Evolutionary conservation across 768 basidiomycete genomes (phyloP), one percentile per base, ranked within the genome.

Genomic region (Tricholoma sp.): DNA sequence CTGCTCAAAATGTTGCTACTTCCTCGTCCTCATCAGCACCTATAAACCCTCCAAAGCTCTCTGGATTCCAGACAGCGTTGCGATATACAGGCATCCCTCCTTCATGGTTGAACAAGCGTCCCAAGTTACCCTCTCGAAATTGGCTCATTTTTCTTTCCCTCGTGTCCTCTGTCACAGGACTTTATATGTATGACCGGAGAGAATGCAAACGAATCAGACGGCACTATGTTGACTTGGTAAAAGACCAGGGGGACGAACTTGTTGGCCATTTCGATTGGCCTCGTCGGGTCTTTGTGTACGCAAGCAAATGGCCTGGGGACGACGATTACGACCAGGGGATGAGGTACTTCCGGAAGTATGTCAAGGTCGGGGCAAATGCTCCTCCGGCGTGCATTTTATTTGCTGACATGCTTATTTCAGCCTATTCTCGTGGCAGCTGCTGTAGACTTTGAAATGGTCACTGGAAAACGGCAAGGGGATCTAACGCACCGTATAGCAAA

Each of bases 381-480:
- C 61, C 65, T 60, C 19, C 57, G 43, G 47, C 50, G 46, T 29
- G 49, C 49, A 39, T 39, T 61, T 39, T 32, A 43, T 55, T 65
- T 24, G 54, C 51, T 64, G 35, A 57, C 55, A 29, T 63, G 34
- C 52, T 43, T 46, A 47, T 52, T 57, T 12, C 66, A 99, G 97
- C 97, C 97, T 8, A 82, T 96, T 56, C 79, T 99, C 5, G 90
- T 95, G 34, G 94, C 96, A 5, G 94, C 94, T 2, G 97, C 94
- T 0, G 76, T 98, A 34, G 97, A 99, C 78, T 99, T 91, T 70
- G 85, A 89, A 35, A 81, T 94, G 71, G 73, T 93, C 49, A 77
- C 81, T 12, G 90, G 92, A 21, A 89, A 89, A 65, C 79, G 87
- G 57, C 86, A 91, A 61, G 95, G 97, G 4, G 94, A 95, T 61